These are phyloP conservation scores for Taphrina confusa DNA, from an alignment of 1,139 yeast genomes.

Conservation along the genomic window DNA sequence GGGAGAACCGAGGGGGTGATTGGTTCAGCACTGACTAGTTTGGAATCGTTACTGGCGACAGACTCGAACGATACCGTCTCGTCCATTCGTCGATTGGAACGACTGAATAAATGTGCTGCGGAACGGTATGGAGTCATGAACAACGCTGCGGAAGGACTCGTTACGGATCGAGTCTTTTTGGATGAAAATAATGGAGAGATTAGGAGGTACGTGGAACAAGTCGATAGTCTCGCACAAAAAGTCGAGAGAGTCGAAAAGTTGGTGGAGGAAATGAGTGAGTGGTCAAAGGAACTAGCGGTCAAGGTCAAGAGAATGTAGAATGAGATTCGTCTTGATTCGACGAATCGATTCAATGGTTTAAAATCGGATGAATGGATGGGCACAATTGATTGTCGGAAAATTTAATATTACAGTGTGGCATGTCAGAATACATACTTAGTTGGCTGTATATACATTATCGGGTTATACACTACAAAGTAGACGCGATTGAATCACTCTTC, in stretches of 20 bases:
- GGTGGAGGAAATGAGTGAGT: constrained; percentile 17
- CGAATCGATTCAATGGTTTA: too few relatives aligned
- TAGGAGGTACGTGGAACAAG: constrained; percentile 13
- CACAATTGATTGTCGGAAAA: too few relatives aligned
- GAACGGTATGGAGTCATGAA: constrained; percentile 3
- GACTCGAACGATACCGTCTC: neutral
- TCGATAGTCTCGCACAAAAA: constrained; percentile 1
- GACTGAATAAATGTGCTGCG: neutral
- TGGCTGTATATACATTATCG: too few relatives aligned
- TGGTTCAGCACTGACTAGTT: neutral
- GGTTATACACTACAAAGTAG: neutral
- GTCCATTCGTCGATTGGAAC: neutral
- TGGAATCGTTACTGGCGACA: neutral
- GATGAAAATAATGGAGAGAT: constrained; percentile 8
- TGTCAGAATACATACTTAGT: too few relatives aligned
- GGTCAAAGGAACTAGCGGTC: constrained; percentile 22
- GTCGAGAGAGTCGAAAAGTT: constrained; percentile 6
- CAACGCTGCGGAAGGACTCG: constrained; percentile 13
- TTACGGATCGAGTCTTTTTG: neutral
- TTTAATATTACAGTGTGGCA: too few relatives aligned
- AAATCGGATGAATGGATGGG: too few relatives aligned
- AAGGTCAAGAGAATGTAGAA: constrained; percentile 12
- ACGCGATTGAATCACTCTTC: neutral
- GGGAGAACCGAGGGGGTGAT: constrained; percentile 2
- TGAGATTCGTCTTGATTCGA: too few relatives aligned